A percentile compares a stretch with the other conserved stretches of the same genome.
phyloP scores from a whole-genome alignment of 805 yeast genomes.

The Wickerhamiella vanderwaltii region DNA sequence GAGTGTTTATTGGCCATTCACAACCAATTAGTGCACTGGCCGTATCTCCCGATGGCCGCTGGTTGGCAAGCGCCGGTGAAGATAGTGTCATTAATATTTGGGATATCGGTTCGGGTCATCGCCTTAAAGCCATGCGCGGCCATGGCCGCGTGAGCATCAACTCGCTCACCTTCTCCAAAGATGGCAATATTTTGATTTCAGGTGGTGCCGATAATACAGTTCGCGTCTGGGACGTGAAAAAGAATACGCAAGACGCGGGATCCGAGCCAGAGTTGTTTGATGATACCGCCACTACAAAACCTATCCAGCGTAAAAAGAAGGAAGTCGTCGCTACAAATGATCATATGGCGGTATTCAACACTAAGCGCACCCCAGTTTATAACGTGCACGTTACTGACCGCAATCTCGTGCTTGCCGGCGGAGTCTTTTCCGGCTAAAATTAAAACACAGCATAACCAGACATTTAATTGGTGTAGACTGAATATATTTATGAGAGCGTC shows the following conservation, averaged over 20 bases:
- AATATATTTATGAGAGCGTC: no score
- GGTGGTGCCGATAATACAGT: slow-evolving; percentile 89
- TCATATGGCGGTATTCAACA: slow-evolving; percentile 85
- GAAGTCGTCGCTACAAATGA: slow-evolving; percentile 77
- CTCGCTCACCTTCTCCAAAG: slow-evolving; percentile 71
- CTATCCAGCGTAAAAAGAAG: slow-evolving; percentile 32
- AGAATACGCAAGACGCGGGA: slow-evolving; percentile 66
- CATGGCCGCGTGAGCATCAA: slow-evolving; percentile 82
- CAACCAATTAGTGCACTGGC: slow-evolving; percentile 79
- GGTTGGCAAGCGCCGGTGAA: slow-evolving; percentile 92
- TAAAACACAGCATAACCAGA: no score
- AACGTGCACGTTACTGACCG: slow-evolving; percentile 85
- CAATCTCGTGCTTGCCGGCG: slow-evolving; percentile 85
- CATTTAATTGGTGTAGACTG: no score
- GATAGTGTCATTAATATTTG: slow-evolving; percentile 80
- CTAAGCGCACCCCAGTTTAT: slow-evolving; percentile 88
- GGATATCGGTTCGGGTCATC: slow-evolving; percentile 88
- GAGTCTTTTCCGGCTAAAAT: slow-evolving; percentile 49
- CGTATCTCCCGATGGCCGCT: slow-evolving; percentile 92
- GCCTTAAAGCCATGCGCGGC: slow-evolving; percentile 84
- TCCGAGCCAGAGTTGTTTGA: slow-evolving; percentile 68
- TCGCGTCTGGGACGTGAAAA: slow-evolving; percentile 90
- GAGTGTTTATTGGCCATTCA: slow-evolving; percentile 85
- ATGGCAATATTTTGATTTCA: slow-evolving; percentile 79
- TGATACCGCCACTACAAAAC: slow-evolving; percentile 12